Evolutionary conservation across 345 rosid genomes (phyloP).

Genomic region (Leavenworthia alabamica): DNA sequence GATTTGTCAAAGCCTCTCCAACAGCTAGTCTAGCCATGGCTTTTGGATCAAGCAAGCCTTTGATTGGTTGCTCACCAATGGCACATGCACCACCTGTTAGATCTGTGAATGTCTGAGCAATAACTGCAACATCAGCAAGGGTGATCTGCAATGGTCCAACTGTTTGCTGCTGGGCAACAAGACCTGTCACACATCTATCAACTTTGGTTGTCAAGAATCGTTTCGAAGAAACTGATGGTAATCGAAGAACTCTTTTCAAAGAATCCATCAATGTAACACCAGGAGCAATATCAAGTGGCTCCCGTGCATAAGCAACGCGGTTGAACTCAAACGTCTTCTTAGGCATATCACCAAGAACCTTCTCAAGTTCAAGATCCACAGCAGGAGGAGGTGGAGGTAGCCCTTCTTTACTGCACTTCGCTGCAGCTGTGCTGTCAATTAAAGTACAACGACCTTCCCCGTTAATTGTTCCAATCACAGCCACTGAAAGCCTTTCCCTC

Average conservation of each 20-base stretch:
- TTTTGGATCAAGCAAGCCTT: conserved; percentile 76
- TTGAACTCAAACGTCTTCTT: conserved; percentile 73
- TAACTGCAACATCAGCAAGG: conserved; percentile 93
- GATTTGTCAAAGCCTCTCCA: conserved; percentile 91
- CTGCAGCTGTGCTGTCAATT: conserved; percentile 56
- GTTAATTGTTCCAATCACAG: conserved; percentile 73
- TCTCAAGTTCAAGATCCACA: conserved; percentile 88
- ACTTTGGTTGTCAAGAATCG: conserved; percentile 89
- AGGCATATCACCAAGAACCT: conserved; percentile 95
- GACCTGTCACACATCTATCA: conserved; percentile 93
- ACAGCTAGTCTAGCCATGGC: conserved; percentile 97
- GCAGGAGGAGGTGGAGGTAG: conserved; percentile 76
- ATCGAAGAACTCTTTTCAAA: conserved; percentile 73
- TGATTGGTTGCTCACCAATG: conserved; percentile 88
- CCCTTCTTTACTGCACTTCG: conserved; percentile 46
- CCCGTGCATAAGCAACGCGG: conserved; percentile 42
- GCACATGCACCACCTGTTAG: conserved; percentile 89
- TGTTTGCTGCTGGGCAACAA: conserved; percentile 96
- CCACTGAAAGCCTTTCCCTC: conserved; percentile 93
- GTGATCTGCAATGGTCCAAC: conserved; percentile 91
- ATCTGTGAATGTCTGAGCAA: conserved; percentile 74
- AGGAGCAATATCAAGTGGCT: conserved; percentile 84
- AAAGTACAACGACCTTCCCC: conserved; percentile 74
- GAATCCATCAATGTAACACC: conserved; percentile 74
- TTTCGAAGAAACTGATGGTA: conserved; percentile 78